phyloP scores from a whole-genome alignment of 305 asterid species.

The Withania somnifera region DNA sequence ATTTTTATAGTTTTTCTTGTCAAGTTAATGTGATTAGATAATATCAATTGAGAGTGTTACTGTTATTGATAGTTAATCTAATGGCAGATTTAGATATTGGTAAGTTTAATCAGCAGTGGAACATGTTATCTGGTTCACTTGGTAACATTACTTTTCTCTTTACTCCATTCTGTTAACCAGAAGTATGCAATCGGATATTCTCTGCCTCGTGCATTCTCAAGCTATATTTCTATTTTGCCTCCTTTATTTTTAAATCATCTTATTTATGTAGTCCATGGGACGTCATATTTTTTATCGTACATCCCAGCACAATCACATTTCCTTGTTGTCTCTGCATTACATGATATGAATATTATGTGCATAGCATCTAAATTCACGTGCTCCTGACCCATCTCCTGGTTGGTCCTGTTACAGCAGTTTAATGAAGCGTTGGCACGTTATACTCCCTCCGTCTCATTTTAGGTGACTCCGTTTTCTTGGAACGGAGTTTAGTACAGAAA shows the following conservation, averaged over 20 bases:
- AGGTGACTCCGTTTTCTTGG: background rate
- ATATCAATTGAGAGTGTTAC: background rate
- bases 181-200: background rate
- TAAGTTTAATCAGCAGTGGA: background rate
- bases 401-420: background rate
- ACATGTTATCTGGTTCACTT: background rate
- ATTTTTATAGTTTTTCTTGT: background rate
- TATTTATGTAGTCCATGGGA: background rate
- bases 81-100: background rate
- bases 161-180: background rate
- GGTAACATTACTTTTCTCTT: background rate
- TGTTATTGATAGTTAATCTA: background rate
- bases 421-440: background rate
- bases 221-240: background rate
- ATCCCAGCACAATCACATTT: background rate
- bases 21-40: background rate
- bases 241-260: background rate
- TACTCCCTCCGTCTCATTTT: background rate
- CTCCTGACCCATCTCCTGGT: background rate
- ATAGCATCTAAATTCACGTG: background rate
- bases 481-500: background rate
- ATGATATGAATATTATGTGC: background rate
- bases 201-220: background rate
- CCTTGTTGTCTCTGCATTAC: background rate
- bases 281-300: background rate